Percentiles rank a stretch among this genome's conserved stretches.
These are phyloP conservation scores for Cercospora sp. DNA, from an alignment of 2,329 filamentous ascomycete genomes.

Conservation along the genomic window DNA sequence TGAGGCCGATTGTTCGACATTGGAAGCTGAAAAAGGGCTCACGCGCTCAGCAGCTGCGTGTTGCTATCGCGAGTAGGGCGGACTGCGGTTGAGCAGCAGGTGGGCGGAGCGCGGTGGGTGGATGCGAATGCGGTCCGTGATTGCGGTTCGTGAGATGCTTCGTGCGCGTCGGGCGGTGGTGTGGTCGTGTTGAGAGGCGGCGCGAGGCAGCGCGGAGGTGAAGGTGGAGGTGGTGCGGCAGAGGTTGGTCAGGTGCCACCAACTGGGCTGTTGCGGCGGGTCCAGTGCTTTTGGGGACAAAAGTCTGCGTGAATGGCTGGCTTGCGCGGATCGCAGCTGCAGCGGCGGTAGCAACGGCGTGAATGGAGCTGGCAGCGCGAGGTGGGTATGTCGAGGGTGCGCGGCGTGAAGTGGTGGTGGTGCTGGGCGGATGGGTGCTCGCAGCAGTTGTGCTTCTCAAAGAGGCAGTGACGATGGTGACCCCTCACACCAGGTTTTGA, in stretches of 20 bases:
- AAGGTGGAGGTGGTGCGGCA: neutral
- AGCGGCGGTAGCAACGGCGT: neutral
- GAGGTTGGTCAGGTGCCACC: conserved; percentile 9
- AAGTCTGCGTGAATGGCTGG: neutral
- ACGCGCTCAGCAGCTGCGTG: conserved; percentile 25
- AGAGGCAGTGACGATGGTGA: neutral
- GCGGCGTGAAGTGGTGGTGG: conserved; percentile 2
- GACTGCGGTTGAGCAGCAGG: conserved; percentile 49
- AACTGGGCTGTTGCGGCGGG: neutral
- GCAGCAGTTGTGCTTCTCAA: neutral
- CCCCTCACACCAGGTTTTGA: neutral
- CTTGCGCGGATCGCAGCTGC: neutral
- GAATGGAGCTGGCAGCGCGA: neutral
- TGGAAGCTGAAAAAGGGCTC: conserved; percentile 35
- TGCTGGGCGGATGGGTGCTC: conserved; percentile 5
- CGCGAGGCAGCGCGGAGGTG: conserved; percentile 2
- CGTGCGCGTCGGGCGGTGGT: neutral
- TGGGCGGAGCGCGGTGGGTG: conserved; percentile 41
- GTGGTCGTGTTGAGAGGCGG: neutral
- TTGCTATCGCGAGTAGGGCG: conserved; percentile 46
- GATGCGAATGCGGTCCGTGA: conserved; percentile 54
- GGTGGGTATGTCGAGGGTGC: neutral
- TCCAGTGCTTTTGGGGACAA: neutral
- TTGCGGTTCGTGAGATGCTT: conserved; percentile 44
- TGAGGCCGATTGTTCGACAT: conserved; percentile 93